Conservation (phyloP, 2,329 filamentous ascomycete species). For the Xylariaceae sp. region DNA sequence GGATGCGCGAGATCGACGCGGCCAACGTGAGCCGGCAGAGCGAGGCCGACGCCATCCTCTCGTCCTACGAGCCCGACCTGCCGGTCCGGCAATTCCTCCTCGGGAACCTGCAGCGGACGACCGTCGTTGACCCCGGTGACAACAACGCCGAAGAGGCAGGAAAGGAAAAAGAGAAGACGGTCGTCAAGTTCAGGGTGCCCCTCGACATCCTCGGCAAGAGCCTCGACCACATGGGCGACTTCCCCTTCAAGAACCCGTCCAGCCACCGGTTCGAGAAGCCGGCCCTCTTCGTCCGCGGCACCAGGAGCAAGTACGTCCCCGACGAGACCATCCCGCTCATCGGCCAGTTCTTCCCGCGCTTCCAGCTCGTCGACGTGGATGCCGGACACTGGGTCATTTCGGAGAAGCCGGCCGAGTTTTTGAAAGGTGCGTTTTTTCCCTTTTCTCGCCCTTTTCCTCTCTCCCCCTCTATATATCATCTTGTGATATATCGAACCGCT, state of each 20-base stretch:
- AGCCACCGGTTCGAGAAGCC: slow-evolving; percentile 65
- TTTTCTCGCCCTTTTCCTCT: too few species aligned
- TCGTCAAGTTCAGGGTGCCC: slow-evolving; percentile 66
- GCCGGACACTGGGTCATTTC: slow-evolving; percentile 84
- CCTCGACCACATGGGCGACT: slow-evolving; percentile 75
- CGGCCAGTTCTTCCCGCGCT: slow-evolving; percentile 75
- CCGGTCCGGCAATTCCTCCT: slow-evolving; percentile 86
- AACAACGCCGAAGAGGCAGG: too few species aligned
- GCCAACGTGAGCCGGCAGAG: slow-evolving; percentile 61
- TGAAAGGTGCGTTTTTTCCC: slow-evolving; percentile 50
- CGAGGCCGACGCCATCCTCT: slow-evolving; percentile 75
- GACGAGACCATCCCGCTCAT: slow-evolving; percentile 76
- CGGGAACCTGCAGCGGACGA: slow-evolving; percentile 64
- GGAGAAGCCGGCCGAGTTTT: slow-evolving; percentile 78
- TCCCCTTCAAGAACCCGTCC: slow-evolving; percentile 75
- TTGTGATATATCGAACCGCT: too few species aligned
- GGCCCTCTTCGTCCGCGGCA: slow-evolving; percentile 75
- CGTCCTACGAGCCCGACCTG: slow-evolving; percentile 67
- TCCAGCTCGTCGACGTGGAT: slow-evolving; percentile 67
- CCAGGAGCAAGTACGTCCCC: slow-evolving; percentile 69
- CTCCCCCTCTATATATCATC: too few species aligned
- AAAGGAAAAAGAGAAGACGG: slow-evolving; percentile 34
- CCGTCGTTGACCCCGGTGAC: too few species aligned
- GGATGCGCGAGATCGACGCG: slow-evolving; percentile 76
- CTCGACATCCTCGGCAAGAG: slow-evolving; percentile 62